Evolutionary conservation across 169 alveolate species (phyloP).

Genomic region (Plasmodium gaboni): DNA sequence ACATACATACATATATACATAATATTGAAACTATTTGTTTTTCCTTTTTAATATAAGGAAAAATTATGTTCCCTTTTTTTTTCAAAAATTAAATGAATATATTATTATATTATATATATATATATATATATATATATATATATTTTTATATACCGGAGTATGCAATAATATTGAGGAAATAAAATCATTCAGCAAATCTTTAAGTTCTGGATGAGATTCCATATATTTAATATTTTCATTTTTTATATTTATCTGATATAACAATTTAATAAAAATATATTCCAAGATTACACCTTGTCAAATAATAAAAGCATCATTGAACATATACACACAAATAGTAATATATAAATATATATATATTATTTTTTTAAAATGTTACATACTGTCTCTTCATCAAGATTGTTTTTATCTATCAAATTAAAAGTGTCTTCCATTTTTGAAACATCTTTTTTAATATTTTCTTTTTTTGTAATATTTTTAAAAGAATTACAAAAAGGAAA

Average conservation of each 20-base stretch:
- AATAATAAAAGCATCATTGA: too few species aligned
- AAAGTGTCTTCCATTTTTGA: conserved; percentile 57
- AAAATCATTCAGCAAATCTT: conserved; percentile 57
- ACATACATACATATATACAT: too few species aligned
- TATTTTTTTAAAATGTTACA: conserved; percentile 18
- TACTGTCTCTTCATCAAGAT: conserved; percentile 62
- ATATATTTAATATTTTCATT: conserved; percentile 66
- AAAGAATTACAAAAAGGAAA: too few species aligned
- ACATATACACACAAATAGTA: not conserved
- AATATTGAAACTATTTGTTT: too few species aligned
- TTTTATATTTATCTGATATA: conserved; percentile 40
- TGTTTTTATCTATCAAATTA: conserved; percentile 66
- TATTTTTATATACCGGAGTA: conserved; percentile 52
- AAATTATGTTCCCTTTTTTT: too few species aligned
- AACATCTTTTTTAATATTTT: not conserved
- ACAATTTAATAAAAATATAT: conserved; percentile 5
- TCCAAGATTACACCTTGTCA: not conserved
- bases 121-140: too few species aligned
- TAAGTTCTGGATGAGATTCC: conserved; percentile 70
- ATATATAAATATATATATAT: conserved; percentile 1
- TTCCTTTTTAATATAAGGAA: too few species aligned
- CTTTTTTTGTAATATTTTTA: not conserved
- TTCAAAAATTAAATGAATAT: too few species aligned
- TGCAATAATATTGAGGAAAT: conserved; percentile 66
- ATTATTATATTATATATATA: too few species aligned